Base-by-base conservation (phyloP, 2,329 filamentous ascomycete species). In the Metarhizium robertsii region DNA sequence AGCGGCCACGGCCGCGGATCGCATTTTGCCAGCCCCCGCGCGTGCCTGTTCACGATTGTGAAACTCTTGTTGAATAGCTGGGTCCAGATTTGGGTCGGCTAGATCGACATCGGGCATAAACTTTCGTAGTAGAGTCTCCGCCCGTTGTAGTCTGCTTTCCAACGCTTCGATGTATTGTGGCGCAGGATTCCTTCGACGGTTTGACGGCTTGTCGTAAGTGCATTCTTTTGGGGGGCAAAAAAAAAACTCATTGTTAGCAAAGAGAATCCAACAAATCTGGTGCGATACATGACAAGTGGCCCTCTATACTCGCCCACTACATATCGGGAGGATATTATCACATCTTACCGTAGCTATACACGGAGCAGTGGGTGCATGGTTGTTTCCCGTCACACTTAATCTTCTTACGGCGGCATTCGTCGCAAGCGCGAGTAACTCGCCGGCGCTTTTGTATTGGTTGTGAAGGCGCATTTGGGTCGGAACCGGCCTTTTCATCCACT, bases 151-250 rank as follows among this genome's bases (percentile, higher is more conserved):
- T 60, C 90, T 85, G 61, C 79, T 85, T 70, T 96, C 92, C 51
- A 96, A 77, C 3, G 90, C 90, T 72, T 96, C 92, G 61, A 96
- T 90, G 68, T 96, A 95, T 71, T 95, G 90, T 18, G 92, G 91
- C 30, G 90, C 89, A 25, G 92, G 91, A 68, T 96, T 96, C 64
- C 92, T 85, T 61, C 91, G 83, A 61, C 92, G 83, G 69, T 96
- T 96, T 29, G 91, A 96, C 13, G 92, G 92, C 69, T 96, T 94
- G 66, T 96, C 91, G 71, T 96, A 96, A 32, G 91, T 95, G 70
- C 92, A 96, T 68, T 95, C 91, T 96, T 48, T n/a, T 13, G 34
- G 6, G 16, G 7, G 14, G 18, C 20, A 49, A 47, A 20, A 43
- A 42, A 40, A 16, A 5, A 6, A n/a, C 25, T 30, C 20, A 30